Base-by-base conservation (phyloP, 768 basidiomycete species). In the Pleurotus giganteus region DNA sequence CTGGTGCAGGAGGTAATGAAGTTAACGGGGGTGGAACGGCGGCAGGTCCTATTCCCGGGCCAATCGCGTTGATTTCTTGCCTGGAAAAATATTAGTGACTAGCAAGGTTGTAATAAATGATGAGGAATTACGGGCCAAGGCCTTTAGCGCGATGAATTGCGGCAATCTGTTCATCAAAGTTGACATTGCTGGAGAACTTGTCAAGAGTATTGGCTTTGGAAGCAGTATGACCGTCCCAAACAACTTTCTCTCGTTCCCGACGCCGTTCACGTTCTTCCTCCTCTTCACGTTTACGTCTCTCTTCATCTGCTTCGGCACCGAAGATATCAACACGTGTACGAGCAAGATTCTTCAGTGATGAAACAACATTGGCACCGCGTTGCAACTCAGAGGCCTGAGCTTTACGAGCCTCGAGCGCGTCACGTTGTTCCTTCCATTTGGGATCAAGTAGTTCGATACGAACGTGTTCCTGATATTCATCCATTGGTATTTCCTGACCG, bases 151-250 rank as follows among this genome's bases (percentile, higher is more conserved):
- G 89, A 72, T 97, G 95, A 56, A 98, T 94, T 45, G 94, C 93
- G 41, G 92, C 92, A 68, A 99, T 99, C 68, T 99, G 97, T 65
- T 98, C 94, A 73, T 98, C 94, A 67, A 98, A 87, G 67, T 94
- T 95, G 76, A 91, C 94, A 58, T 89, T 88, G 13, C 85, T 86
- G 46, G 94, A 94, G 76, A 88, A 99, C 66, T 93, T 93, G 79
- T 94, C 91, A 65, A 94, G 77, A 1, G 94, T 97, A 61, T 84
- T 85, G 46, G 88, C 88, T 73, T 95, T 98, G 41, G 93, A 90
- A 41, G 93, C 90, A 1, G 95, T 95, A 70, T 98, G 95, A 63
- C 97, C 97, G 71, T 98, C 97, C 97, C 97, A 99, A 46, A 98
- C 91, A 61, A 92, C 90, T 67, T 91, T 94, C 72, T 98, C 97